Base-by-base conservation (phyloP, 2,329 filamentous ascomycete genomes). In the Metarhizium guizhouense region DNA sequence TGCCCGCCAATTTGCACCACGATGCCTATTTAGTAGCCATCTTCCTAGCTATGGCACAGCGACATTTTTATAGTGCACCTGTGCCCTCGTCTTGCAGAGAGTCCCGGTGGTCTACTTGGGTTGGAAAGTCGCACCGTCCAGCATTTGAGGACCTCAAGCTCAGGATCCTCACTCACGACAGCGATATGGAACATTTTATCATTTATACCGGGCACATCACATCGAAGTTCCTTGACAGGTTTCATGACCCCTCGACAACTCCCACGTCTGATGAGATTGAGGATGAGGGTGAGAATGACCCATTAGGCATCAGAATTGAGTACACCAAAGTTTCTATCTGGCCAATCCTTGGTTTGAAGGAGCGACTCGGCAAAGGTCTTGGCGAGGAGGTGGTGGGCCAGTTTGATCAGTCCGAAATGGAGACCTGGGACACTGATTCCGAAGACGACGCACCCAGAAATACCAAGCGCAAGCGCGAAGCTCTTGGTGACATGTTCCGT, bases 41-140 rank as follows among this genome's bases (percentile, higher is more conserved):
- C 47, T 76, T 83, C 56, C 61, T 84, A 13, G 76, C 77, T 50
- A 79, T 84, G 76, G 81, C 81, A 7, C 81, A 84, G 61, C 71
- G 73, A 8, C 73, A 78, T 50, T 80, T 79, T 56, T 82, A 83
- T 62, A 60, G 58, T 10, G 38, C 47, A 18, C 66, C 64, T 16
- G 64, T 66, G 13, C 65, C 66, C 3, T 20, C n/a, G 42, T 4
- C 6, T 34, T 11, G 18, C 64, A 63, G 29, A 67, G 65, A 54
- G 65, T 64, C 0, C 48, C 57, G 25, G 3, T 25, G 25, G 3
- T 59, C 54, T 5, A 56, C 13, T 36, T 13, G 6, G 8, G 8
- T 59, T 32, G 56, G 55, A 40, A 60, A 60, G 13, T 60, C 61
- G 11, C 59, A 60, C 45, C 60, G 61, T 38, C 64, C 73, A 7